phyloP scores from a whole-genome alignment of 1,284 basidiomycete species.

The Cryptococcus sp. region DNA sequence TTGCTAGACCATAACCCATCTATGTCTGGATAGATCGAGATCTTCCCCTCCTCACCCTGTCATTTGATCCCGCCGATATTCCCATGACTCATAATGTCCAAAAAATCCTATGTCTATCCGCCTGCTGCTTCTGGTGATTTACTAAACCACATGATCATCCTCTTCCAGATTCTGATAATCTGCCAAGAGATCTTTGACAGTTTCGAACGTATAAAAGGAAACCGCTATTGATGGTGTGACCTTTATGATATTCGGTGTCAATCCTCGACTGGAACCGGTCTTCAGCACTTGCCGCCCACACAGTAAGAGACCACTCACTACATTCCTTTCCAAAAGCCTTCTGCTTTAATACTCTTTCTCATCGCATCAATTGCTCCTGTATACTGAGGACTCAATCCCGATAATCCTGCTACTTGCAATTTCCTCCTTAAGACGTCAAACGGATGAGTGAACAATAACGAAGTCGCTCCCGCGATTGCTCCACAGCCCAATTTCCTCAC shows the following conservation, averaged over 20 bases:
- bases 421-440: constrained; percentile 90
- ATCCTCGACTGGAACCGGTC: constrained; percentile 59
- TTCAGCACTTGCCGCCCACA: background rate
- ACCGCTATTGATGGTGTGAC: constrained; percentile 89
- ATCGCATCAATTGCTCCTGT: constrained; percentile 74
- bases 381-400: constrained; percentile 61
- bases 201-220: constrained; percentile 53
- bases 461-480: constrained; percentile 60
- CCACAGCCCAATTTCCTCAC: constrained; percentile 50
- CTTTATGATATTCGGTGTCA: constrained; percentile 89
- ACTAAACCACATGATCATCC: constrained; percentile 10
- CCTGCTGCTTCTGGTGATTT: background rate
- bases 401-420: constrained; percentile 85
- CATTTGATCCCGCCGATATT: too few relatives aligned
- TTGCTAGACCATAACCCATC: too few relatives aligned
- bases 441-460: constrained; percentile 91
- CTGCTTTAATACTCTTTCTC: constrained; percentile 61
- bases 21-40: too few relatives aligned
- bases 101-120: too few relatives aligned
- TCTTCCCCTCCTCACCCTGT: too few relatives aligned
- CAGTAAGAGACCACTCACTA: constrained; percentile 30
- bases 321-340: constrained; percentile 58
- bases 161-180: constrained; percentile 14
- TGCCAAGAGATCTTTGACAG: constrained; percentile 40
- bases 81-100: too few relatives aligned